These are phyloP conservation scores for Pichia manshurica DNA, from an alignment of 805 yeast genomes.

Conservation along the genomic window DNA sequence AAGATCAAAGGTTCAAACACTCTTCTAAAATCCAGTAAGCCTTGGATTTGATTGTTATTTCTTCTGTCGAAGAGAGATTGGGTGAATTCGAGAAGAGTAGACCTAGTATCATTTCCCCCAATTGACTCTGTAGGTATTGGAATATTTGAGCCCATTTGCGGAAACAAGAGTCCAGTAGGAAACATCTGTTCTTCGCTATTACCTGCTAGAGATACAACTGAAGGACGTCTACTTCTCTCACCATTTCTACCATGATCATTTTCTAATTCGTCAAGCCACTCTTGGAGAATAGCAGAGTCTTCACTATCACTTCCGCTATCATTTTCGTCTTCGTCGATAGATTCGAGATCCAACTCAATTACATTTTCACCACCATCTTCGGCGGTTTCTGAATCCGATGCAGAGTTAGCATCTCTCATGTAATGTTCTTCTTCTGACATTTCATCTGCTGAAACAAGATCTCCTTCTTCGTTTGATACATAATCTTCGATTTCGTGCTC, in stretches of 20 bases:
- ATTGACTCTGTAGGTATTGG: slow-evolving; percentile 8
- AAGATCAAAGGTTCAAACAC: slow-evolving; percentile 14
- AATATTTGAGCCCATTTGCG: neutral
- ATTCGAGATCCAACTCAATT: slow-evolving; percentile 23
- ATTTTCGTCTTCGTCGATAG: slow-evolving; percentile 13
- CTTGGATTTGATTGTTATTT: slow-evolving; percentile 4
- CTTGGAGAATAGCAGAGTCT: slow-evolving; percentile 29
- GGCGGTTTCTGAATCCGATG: slow-evolving; percentile 2
- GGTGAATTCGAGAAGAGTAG: slow-evolving; percentile 9
- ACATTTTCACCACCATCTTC: slow-evolving; percentile 15
- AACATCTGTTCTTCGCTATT: neutral
- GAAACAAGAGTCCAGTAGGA: slow-evolving; percentile 1
- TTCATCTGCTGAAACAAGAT: slow-evolving; percentile 11
- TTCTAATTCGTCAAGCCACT: slow-evolving; percentile 30
- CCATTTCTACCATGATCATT: slow-evolving; percentile 20
- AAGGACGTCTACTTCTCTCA: slow-evolving; percentile 10
- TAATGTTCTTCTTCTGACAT: slow-evolving; percentile 2
- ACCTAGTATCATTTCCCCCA: neutral
- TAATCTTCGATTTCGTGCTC: slow-evolving; percentile 22
- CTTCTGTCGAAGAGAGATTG: slow-evolving; percentile 10
- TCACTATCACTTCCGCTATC: slow-evolving; percentile 21
- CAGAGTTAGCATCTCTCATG: slow-evolving; percentile 18
- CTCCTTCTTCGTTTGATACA: slow-evolving; percentile 16
- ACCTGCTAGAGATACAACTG: neutral
- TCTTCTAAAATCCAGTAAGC: slow-evolving; percentile 13